A percentile compares a stretch with the other conserved stretches of the same genome.
These are phyloP conservation scores for Aspergillus cavernicola DNA, from an alignment of 495 filamentous ascomycete species.

Conservation along the genomic window DNA sequence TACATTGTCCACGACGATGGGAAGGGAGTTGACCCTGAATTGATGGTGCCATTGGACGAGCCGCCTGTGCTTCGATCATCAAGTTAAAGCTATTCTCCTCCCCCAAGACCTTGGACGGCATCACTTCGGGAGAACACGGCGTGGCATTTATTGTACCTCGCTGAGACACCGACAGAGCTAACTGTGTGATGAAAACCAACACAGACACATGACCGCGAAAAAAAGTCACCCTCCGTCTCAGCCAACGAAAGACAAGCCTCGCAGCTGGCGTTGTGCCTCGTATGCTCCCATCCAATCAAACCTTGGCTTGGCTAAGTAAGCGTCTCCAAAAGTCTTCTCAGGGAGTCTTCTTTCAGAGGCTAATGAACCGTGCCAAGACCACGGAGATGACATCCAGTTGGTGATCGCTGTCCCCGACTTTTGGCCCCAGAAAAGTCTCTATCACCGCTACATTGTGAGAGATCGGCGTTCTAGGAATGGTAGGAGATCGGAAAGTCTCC, in stretches of 20 bases:
- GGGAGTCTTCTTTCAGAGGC: too few species aligned
- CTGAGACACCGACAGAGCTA: too few species aligned
- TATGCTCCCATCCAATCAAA: not conserved
- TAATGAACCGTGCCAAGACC: not conserved
- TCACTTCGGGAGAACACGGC: too few species aligned
- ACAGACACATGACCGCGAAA: too few species aligned
- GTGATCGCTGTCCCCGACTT: not conserved
- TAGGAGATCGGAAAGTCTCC: slow-evolving; percentile 3
- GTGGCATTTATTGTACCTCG: too few species aligned
- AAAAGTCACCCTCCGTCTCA: not conserved
- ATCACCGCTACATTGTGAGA: not conserved
- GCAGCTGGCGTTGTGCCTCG: not conserved
- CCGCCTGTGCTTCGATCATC: too few species aligned
- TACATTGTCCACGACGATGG: too few species aligned
- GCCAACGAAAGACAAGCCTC: not conserved
- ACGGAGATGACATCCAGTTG: not conserved
- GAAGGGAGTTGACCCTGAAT: too few species aligned
- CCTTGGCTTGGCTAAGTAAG: not conserved
- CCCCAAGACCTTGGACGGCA: too few species aligned
- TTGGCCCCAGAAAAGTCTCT: not conserved
- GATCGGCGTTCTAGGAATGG: not conserved
- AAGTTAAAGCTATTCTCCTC: too few species aligned
- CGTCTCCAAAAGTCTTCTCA: slow-evolving; percentile 10
- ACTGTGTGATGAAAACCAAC: too few species aligned
- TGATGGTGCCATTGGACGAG: too few species aligned